phyloP scores from a whole-genome alignment of 352 stramenopile genomes.

The Phytopythium montanum region DNA sequence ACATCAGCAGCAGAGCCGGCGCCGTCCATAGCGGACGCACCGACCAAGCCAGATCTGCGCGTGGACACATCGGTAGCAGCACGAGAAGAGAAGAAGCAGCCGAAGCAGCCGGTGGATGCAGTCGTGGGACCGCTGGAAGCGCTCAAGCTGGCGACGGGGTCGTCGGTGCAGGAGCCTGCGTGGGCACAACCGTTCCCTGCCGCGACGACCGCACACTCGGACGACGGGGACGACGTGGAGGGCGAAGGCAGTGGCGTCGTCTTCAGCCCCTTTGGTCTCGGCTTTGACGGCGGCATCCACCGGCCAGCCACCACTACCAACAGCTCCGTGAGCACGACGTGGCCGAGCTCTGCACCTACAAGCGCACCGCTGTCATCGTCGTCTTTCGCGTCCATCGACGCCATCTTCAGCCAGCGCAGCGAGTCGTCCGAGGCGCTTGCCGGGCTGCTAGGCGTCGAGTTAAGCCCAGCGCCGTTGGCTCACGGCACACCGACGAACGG shows the following conservation, averaged over 20 bases:
- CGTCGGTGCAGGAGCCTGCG: conserved; percentile 52
- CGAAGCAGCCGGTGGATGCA: conserved; percentile 16
- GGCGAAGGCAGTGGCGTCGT: conserved; percentile 21
- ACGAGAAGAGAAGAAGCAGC: conserved; percentile 14
- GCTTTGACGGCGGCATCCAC: conserved; percentile 64
- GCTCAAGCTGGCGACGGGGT: conserved; percentile 61
- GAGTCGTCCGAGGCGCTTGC: conserved; percentile 73
- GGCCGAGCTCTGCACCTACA: conserved; percentile 19
- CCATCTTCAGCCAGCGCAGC: conserved; percentile 74
- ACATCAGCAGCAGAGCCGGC: not conserved
- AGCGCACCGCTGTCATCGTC: conserved; percentile 23
- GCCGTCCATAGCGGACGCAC: conserved; percentile 1
- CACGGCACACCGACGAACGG: conserved; percentile 37
- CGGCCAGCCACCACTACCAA: conserved; percentile 16
- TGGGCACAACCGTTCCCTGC: conserved; percentile 72
- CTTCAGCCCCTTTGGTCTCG: conserved; percentile 73
- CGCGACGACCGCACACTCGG: conserved; percentile 29
- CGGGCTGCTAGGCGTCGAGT: conserved; percentile 54
- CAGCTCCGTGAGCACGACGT: conserved; percentile 12
- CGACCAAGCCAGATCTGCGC: conserved; percentile 35
- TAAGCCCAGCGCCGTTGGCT: conserved; percentile 41
- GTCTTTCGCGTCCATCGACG: conserved; percentile 81
- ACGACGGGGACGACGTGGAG: conserved; percentile 23
- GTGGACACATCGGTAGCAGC: conserved; percentile 43
- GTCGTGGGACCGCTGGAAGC: conserved; percentile 63